A percentile compares a stretch with the other conserved stretches of the same genome.
These are phyloP conservation scores for Epichloe uncinata DNA, from an alignment of 2,329 filamentous ascomycete genomes.

Conservation along the genomic window DNA sequence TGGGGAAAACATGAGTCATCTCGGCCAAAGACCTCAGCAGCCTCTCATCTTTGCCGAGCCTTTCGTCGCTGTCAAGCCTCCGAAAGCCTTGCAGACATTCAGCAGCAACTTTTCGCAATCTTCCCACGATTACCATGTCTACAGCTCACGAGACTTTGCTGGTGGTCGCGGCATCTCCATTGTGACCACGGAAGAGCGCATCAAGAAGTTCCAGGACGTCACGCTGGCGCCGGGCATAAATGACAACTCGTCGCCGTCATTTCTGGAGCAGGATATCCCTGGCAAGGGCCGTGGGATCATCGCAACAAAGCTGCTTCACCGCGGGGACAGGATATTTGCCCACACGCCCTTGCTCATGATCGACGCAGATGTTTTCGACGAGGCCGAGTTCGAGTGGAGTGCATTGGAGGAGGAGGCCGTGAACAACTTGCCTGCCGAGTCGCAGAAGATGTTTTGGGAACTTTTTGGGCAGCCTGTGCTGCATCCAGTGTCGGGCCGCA, in stretches of 20 bases:
- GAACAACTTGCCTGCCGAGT: constrained; percentile 1
- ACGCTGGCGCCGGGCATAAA: constrained; percentile 15
- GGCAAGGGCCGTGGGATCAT: constrained; percentile 14
- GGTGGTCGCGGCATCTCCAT: constrained; percentile 24
- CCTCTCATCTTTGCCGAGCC: background rate
- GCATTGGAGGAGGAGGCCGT: constrained; percentile 4
- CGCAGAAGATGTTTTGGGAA: constrained; percentile 4
- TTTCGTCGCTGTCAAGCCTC: background rate
- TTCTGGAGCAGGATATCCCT: constrained; percentile 11
- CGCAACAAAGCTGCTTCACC: constrained; percentile 11
- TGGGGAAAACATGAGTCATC: background rate
- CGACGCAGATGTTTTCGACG: constrained; percentile 1
- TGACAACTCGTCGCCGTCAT: constrained; percentile 6
- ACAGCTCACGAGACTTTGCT: constrained; percentile 21
- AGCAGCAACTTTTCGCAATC: background rate
- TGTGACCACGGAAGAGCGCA: constrained; percentile 22
- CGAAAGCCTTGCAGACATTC: background rate
- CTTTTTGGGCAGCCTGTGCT: constrained; percentile 1
- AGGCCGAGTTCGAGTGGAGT: background rate
- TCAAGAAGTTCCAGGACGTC: constrained; percentile 10
- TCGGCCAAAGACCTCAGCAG: background rate
- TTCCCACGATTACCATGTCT: constrained; percentile 27
- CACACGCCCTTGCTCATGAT: constrained; percentile 7
- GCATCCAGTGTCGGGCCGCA: constrained; percentile 4
- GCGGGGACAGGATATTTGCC: constrained; percentile 10